Evolutionary conservation across 352 stramenopile genomes (phyloP), one percentile per base, ranked within the genome.

Genomic region (Globisporangium solare): DNA sequence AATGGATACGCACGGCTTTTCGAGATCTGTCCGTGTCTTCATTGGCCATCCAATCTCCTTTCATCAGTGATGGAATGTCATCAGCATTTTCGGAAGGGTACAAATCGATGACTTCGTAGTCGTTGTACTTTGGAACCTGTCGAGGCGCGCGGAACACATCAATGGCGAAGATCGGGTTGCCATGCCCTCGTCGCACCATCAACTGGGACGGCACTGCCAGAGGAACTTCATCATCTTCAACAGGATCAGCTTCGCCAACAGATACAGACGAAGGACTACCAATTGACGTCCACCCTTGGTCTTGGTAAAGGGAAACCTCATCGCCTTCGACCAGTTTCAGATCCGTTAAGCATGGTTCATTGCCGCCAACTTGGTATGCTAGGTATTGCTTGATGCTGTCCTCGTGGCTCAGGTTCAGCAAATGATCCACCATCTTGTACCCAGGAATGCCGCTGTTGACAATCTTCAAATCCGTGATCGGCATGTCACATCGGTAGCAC

Each of bases 401-500:
- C 54, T 88, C 73, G 54, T 83, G 74, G n/a, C 63, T 83, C 48
- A 83, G 18, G 32, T 92, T 89, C 22, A 95, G 66, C 41, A 88
- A 54, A 22, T 92, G 68, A 52, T 94, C 83, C 11, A 94, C 58
- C 73, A 95, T 89, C 27, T 78, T 78, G 64, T 94, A 95, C 17
- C 86, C 83, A 21, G 84, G 83, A 31, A 94, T 89, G 41, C 84
- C 84, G 18, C 69, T 83, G 37, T 88, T 88, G 31, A 95, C 84
- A 45, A 94, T 88, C 64, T 89, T 88, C 32, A 95, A 58, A 56
- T 95, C 86, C 0, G 83, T 94, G 55, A 95, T 88, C 6, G 86
- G 86, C 83, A 94, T 94, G 63, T 95, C 86, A 54, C 83, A 89
- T 3, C 84, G 80, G 57, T 94, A 95, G 59, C 86, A 95, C 31